Evolutionary conservation across 768 basidiomycete genomes (phyloP).

Genomic region (Termitomyces sp.): DNA sequence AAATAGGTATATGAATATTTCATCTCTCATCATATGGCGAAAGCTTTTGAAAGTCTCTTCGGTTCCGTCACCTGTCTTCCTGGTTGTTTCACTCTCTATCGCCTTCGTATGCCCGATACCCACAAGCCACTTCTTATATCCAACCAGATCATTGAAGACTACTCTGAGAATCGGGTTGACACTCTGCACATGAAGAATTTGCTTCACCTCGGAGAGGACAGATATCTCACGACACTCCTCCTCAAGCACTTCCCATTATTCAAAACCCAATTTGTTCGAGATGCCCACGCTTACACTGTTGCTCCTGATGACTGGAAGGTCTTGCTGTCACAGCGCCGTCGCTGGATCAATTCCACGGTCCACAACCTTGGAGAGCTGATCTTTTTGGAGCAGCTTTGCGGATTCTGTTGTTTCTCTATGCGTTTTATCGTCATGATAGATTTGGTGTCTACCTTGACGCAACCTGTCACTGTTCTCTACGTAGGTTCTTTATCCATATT

Average conservation of each 20-base stretch:
- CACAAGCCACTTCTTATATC: slow-evolving; percentile 94
- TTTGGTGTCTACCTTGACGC: slow-evolving; percentile 79
- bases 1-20: slow-evolving; percentile 94
- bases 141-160: slow-evolving; percentile 86
- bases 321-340: slow-evolving; percentile 91
- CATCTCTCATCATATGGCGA: slow-evolving; percentile 98
- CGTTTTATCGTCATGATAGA: slow-evolving; percentile 98
- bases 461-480: slow-evolving; percentile 86
- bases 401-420: slow-evolving; percentile 99
- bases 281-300: slow-evolving; percentile 91
- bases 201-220: slow-evolving; percentile 97
- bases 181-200: slow-evolving; percentile 99
- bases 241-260: slow-evolving; percentile 92
- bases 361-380: slow-evolving; percentile 95
- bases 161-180: slow-evolving; percentile 94
- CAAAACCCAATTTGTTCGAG: slow-evolving; percentile 95
- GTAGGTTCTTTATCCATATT: slow-evolving; percentile 33
- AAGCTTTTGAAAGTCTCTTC: slow-evolving; percentile 95
- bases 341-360: slow-evolving; percentile 99
- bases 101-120: slow-evolving; percentile 89
- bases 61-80: slow-evolving; percentile 98
- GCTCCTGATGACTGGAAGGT: slow-evolving; percentile 96
- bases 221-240: slow-evolving; percentile 92
- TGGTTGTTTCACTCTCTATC: slow-evolving; percentile 98
- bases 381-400: slow-evolving; percentile 87